Evolutionary conservation across 176 grass and related monocot genomes (phyloP).

Genomic region (Eleusine indica): DNA sequence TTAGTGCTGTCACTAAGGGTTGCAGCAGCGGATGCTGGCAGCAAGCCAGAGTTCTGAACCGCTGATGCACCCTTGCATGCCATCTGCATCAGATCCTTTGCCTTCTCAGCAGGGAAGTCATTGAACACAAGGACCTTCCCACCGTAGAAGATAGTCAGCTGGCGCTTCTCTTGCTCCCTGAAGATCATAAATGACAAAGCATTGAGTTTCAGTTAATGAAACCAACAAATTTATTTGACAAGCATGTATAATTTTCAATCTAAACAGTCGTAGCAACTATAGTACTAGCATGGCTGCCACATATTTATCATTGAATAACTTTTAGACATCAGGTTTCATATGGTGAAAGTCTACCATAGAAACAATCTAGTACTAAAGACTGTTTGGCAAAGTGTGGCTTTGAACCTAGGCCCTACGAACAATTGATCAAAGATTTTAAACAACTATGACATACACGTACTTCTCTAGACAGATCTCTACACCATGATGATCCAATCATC

Average conservation of each 20-base stretch:
- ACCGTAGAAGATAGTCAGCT: slow-evolving; percentile 74
- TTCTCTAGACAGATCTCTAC: neutral
- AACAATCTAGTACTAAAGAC: neutral
- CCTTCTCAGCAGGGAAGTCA: slow-evolving; percentile 81
- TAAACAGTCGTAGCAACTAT: neutral
- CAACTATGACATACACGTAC: neutral
- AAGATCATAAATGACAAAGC: neutral
- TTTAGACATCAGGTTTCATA: neutral
- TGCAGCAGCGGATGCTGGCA: slow-evolving; percentile 4
- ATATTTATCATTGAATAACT: neutral
- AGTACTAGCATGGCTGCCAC: neutral
- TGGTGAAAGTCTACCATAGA: neutral
- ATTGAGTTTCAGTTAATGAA: neutral
- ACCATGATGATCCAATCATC: neutral
- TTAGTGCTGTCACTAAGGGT: slow-evolving; percentile 30
- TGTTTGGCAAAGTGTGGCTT: neutral
- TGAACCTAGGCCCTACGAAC: neutral
- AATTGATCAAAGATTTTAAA: neutral
- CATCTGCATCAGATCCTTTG: slow-evolving; percentile 71
- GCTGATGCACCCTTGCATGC: slow-evolving; percentile 49
- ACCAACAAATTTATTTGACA: neutral
- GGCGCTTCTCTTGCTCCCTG: slow-evolving; percentile 59
- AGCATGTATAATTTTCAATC: neutral
- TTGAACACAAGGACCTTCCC: slow-evolving; percentile 80
- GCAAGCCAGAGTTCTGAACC: slow-evolving; percentile 14